Evolutionary conservation across 2,329 filamentous ascomycete genomes (phyloP).

Genomic region (Fusarium cyanostomum): DNA sequence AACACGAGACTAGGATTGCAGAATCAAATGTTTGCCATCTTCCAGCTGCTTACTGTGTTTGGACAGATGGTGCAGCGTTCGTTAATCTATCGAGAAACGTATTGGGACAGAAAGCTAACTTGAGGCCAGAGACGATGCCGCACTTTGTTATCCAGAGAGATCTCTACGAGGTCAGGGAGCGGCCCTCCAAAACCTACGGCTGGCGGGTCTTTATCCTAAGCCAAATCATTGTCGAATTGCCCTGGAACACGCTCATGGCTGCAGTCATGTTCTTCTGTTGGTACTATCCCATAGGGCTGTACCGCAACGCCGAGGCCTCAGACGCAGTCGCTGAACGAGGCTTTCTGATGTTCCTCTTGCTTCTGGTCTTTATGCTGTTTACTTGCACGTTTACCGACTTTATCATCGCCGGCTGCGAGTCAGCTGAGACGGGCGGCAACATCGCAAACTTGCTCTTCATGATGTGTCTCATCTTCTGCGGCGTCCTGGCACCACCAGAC

Average conservation of each 20-base stretch:
- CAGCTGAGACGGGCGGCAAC: conserved; percentile 73
- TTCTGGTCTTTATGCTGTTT: conserved; percentile 72
- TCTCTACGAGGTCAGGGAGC: conserved; percentile 74
- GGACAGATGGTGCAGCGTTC: conserved; percentile 65
- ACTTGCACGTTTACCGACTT: conserved; percentile 73
- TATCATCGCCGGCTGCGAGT: conserved; percentile 70
- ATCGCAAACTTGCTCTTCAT: conserved; percentile 73
- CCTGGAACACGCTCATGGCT: conserved; percentile 73
- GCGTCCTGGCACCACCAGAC: conserved; percentile 48
- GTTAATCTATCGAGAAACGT: fast-evolving
- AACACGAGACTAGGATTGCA: conserved; percentile 71
- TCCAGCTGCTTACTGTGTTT: conserved; percentile 75
- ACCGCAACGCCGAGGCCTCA: conserved; percentile 64
- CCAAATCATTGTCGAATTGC: conserved; percentile 75
- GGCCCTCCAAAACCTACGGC: conserved; percentile 73
- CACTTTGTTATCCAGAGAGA: conserved; percentile 74
- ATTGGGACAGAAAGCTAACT: too few relatives aligned
- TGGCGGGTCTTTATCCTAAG: conserved; percentile 74
- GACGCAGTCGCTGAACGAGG: conserved; percentile 63
- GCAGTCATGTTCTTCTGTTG: conserved; percentile 73
- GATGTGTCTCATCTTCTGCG: conserved; percentile 59
- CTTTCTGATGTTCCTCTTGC: conserved; percentile 70
- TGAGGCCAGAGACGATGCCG: conserved; percentile 67
- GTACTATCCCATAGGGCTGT: conserved; percentile 76
- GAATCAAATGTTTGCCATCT: conserved; percentile 74